A percentile compares a stretch with the other conserved stretches of the same genome.
phyloP scores from a whole-genome alignment of 768 basidiomycete genomes.

The Lactarius quietus region DNA sequence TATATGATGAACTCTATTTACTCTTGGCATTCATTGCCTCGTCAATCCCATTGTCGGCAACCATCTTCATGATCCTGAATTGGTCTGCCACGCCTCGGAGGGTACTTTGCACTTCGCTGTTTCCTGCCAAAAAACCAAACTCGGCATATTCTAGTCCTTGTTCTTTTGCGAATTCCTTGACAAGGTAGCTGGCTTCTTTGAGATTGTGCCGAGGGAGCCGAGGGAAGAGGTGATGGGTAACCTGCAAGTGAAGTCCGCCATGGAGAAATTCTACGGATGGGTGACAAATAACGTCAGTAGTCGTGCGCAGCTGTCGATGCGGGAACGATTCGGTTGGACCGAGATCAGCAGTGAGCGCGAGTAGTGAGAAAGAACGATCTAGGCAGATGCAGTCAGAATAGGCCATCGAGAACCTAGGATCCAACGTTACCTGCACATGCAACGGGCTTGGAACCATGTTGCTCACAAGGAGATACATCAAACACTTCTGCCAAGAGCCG shows the following conservation, averaged over 20 bases:
- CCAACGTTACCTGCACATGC: constrained; percentile 77
- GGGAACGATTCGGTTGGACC: constrained; percentile 91
- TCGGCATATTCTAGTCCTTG: constrained; percentile 85
- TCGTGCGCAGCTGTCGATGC: constrained; percentile 94
- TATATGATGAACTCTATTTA: constrained; percentile 9
- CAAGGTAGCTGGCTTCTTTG: constrained; percentile 71
- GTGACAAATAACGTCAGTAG: constrained; percentile 90
- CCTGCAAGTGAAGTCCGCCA: constrained; percentile 96
- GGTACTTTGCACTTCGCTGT: constrained; percentile 77
- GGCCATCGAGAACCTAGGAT: neutral
- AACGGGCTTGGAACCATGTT: constrained; percentile 86
- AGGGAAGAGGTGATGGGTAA: constrained; percentile 96
- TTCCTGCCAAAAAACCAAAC: constrained; percentile 87
- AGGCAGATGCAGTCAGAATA: constrained; percentile 3
- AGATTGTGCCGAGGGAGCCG: constrained; percentile 93
- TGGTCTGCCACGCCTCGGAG: constrained; percentile 85
- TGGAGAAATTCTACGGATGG: constrained; percentile 84
- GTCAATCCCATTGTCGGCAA: constrained; percentile 71
- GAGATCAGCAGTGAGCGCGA: constrained; percentile 91
- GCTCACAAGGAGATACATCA: constrained; percentile 79
- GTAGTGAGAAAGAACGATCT: constrained; percentile 98
- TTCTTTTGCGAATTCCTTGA: constrained; percentile 85
- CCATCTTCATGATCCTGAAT: constrained; percentile 73
- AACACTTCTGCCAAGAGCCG: constrained; percentile 63
- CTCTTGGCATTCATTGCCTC: constrained; percentile 55